Evolutionary conservation across 1,284 basidiomycete species (phyloP).

Genomic region (Moesziomyces aphidis): DNA sequence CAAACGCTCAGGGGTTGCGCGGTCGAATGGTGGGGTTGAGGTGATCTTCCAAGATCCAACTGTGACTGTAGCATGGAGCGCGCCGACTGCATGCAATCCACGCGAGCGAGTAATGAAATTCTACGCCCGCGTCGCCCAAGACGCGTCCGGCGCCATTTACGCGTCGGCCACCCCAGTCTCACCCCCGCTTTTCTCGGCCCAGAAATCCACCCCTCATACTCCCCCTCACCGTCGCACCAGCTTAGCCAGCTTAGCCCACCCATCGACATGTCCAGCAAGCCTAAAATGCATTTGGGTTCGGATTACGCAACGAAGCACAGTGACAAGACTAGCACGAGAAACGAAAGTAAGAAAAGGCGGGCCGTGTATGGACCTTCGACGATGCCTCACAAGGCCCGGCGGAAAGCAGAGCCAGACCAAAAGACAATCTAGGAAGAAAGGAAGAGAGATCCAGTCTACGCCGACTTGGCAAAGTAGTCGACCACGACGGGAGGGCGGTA

Average conservation of each 20-base stretch:
- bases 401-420: too few relatives aligned
- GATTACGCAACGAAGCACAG: too few relatives aligned
- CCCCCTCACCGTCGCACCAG: too few relatives aligned
- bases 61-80: too few relatives aligned
- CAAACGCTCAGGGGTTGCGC: too few relatives aligned
- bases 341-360: too few relatives aligned
- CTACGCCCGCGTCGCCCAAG: not conserved
- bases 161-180: not conserved
- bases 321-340: too few relatives aligned
- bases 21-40: not conserved
- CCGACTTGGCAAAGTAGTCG: slow-evolving; percentile 47
- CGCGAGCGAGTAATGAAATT: not conserved
- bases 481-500: slow-evolving; percentile 44
- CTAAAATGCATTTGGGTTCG: too few relatives aligned
- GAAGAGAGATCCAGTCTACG: slow-evolving; percentile 1
- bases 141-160: slow-evolving; percentile 2
- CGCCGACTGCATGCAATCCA: not conserved
- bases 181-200: not conserved
- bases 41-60: not conserved
- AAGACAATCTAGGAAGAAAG: not conserved
- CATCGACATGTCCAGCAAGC: too few relatives aligned
- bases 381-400: too few relatives aligned
- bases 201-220: not conserved
- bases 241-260: too few relatives aligned
- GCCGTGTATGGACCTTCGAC: too few relatives aligned